Evolutionary conservation across 768 basidiomycete genomes (phyloP).

Genomic region (Amanita exitialis): DNA sequence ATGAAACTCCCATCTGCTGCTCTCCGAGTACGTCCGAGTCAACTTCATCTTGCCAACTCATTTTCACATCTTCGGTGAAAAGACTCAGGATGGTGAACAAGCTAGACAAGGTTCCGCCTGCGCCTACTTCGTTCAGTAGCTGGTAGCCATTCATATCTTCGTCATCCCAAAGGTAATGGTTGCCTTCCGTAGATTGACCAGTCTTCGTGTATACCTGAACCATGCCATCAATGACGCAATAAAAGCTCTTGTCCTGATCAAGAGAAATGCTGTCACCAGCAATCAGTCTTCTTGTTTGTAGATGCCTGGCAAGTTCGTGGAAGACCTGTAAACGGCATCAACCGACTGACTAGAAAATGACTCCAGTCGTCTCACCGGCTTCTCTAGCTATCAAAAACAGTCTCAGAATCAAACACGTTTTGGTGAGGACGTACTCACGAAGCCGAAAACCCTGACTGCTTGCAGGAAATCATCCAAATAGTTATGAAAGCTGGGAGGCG

Average conservation of each 20-base stretch:
- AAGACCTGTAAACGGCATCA: slow-evolving; percentile 53
- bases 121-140: slow-evolving; percentile 90
- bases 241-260: slow-evolving; percentile 90
- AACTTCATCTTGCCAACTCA: slow-evolving; percentile 75
- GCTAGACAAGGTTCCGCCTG: slow-evolving; percentile 90
- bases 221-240: slow-evolving; percentile 96
- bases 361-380: slow-evolving; percentile 53
- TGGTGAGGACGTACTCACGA: slow-evolving; percentile 34
- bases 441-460: slow-evolving; percentile 95
- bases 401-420: background rate
- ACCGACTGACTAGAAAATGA: background rate
- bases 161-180: slow-evolving; percentile 60
- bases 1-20: slow-evolving; percentile 15
- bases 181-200: slow-evolving; percentile 35
- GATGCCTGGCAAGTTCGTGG: slow-evolving; percentile 91
- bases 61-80: slow-evolving; percentile 90
- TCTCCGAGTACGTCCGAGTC: slow-evolving; percentile 19
- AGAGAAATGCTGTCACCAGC: slow-evolving; percentile 92
- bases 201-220: slow-evolving; percentile 87
- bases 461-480: slow-evolving; percentile 96
- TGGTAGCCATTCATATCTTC: slow-evolving; percentile 95
- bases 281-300: slow-evolving; percentile 91
- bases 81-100: slow-evolving; percentile 94
- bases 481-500: slow-evolving; percentile 79
- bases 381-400: slow-evolving; percentile 47